Conservation (phyloP, 306 rosid genomes). For the Acacia confusa region DNA sequence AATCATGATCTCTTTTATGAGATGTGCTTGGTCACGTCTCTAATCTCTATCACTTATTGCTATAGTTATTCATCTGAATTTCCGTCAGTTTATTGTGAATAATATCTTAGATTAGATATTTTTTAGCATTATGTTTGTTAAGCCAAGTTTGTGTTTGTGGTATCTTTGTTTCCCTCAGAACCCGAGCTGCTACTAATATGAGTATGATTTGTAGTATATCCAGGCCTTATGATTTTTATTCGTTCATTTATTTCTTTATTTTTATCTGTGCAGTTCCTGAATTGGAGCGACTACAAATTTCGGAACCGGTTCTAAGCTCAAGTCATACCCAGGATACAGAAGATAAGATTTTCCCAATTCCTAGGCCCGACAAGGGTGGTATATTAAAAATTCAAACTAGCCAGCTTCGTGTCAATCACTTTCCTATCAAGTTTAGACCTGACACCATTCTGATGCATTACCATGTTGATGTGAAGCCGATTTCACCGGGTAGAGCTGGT, state of each 20-base stretch:
- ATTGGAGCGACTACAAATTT: slow-evolving; percentile 31
- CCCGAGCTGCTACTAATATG: background rate
- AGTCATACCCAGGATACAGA: slow-evolving; percentile 5
- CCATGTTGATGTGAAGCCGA: slow-evolving; percentile 51
- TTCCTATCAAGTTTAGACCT: slow-evolving; percentile 49
- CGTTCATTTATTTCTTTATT: too few species aligned
- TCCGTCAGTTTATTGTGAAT: background rate
- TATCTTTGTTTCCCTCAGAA: background rate
- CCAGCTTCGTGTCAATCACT: slow-evolving; percentile 56
- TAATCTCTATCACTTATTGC: too few species aligned
- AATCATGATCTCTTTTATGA: background rate
- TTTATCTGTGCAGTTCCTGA: background rate
- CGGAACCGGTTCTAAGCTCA: background rate
- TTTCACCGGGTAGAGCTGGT: slow-evolving; percentile 38
- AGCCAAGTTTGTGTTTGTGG: background rate
- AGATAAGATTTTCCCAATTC: slow-evolving; percentile 39
- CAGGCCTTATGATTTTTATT: background rate
- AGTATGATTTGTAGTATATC: too few species aligned
- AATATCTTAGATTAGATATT: background rate
- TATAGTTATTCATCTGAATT: background rate
- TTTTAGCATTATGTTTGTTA: background rate
- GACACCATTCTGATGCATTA: slow-evolving; percentile 58
- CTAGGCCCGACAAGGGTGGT: slow-evolving; percentile 72
- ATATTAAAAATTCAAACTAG: slow-evolving; percentile 25
- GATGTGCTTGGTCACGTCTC: too few species aligned